Evolutionary conservation across 495 filamentous ascomycete species (phyloP).

Genomic region (Podospora australis): DNA sequence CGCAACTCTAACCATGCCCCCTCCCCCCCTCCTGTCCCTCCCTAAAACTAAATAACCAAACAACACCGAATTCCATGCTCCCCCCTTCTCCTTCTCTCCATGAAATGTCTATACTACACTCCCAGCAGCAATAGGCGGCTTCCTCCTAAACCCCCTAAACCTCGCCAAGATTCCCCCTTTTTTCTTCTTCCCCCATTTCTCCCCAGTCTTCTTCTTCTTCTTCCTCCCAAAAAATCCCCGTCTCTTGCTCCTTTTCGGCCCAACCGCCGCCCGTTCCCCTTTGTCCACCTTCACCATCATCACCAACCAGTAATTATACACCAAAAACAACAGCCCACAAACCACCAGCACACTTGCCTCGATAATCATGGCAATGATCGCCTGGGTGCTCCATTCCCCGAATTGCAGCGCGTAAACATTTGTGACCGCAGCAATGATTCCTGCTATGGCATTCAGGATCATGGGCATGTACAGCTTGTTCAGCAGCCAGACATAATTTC

Average conservation of each 20-base stretch:
- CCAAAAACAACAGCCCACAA: constrained; percentile 22
- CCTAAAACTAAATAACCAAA: no score
- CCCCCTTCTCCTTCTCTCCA: not conserved
- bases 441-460: constrained; percentile 40
- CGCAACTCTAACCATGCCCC: not conserved
- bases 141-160: not conserved
- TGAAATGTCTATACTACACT: constrained; percentile 16
- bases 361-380: constrained; percentile 31
- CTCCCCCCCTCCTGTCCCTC: not conserved
- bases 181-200: not conserved
- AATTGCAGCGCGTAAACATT: constrained; percentile 43
- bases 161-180: not conserved
- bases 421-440: constrained; percentile 41
- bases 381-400: constrained; percentile 41
- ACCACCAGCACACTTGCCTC: constrained; percentile 17
- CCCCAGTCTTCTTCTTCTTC: not conserved
- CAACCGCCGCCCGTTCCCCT: not conserved
- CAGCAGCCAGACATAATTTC: constrained; percentile 41
- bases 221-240: not conserved
- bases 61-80: not conserved
- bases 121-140: constrained; percentile 11
- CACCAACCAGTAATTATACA: constrained; percentile 32
- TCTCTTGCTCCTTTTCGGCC: not conserved
- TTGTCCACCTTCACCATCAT: constrained; percentile 24
- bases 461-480: constrained; percentile 38